These are phyloP conservation scores for Trichoderma sp. DNA, from an alignment of 2,329 filamentous ascomycete species.

Conservation along the genomic window DNA sequence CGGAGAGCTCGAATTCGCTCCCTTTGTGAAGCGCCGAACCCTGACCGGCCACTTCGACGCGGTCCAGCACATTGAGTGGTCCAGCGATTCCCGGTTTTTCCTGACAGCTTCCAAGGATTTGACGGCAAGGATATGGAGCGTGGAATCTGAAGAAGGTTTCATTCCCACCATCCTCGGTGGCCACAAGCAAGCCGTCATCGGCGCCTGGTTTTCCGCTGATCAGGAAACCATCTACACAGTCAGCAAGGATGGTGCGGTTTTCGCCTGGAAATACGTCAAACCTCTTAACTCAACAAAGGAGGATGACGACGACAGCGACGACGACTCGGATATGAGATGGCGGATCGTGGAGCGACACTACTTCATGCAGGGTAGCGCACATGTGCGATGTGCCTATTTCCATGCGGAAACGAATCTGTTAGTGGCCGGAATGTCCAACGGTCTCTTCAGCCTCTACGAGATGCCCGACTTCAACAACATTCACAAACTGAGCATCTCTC, in stretches of 20 bases:
- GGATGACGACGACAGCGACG: constrained; percentile 56
- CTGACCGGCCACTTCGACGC: constrained; percentile 88
- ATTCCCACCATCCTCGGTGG: constrained; percentile 86
- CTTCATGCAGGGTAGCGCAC: constrained; percentile 88
- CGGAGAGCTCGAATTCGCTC: constrained; percentile 90
- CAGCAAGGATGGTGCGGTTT: constrained; percentile 95
- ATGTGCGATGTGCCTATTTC: constrained; percentile 87
- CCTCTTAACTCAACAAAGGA: constrained; percentile 56
- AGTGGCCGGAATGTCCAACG: constrained; percentile 95
- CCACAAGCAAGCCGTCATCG: constrained; percentile 85
- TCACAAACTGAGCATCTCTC: constrained; percentile 89
- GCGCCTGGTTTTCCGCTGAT: constrained; percentile 95
- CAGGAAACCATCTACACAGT: constrained; percentile 96
- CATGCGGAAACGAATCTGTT: constrained; percentile 85
- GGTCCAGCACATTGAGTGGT: constrained; percentile 89
- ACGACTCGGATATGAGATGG: constrained; percentile 75
- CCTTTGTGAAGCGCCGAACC: constrained; percentile 84
- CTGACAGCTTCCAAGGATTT: constrained; percentile 89
- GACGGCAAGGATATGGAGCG: constrained; percentile 92
- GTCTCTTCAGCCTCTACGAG: constrained; percentile 91
- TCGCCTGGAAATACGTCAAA: constrained; percentile 84
- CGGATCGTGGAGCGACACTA: constrained; percentile 88
- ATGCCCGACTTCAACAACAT: constrained; percentile 95
- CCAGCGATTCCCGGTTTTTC: constrained; percentile 93
- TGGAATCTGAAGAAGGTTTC: constrained; percentile 84